A percentile compares a stretch with the other conserved stretches of the same genome.
These are phyloP conservation scores for Solanum hybrid DNA, from an alignment of 305 asterid genomes.

Conservation along the genomic window DNA sequence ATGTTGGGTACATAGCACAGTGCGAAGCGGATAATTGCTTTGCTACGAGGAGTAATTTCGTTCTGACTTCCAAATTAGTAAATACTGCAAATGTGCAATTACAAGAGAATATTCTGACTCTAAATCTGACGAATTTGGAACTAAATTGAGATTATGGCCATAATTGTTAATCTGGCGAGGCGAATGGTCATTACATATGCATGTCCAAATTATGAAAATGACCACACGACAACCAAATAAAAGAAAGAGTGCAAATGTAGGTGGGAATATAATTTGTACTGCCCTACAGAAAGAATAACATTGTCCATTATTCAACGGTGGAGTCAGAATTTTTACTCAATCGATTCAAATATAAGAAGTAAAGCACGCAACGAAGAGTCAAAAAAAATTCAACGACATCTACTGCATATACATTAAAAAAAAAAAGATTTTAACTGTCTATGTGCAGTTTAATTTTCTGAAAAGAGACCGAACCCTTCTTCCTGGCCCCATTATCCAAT, in stretches of 20 bases:
- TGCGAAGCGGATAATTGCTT: background rate
- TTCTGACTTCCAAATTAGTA: background rate
- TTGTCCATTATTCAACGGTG: accelerated
- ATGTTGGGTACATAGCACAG: background rate
- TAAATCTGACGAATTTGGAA: background rate
- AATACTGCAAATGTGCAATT: background rate
- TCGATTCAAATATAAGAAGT: background rate
- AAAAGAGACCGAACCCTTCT: no score
- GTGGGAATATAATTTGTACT: background rate
- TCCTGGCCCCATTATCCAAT: background rate
- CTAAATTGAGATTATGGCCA: background rate
- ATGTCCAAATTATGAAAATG: background rate
- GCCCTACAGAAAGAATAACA: background rate
- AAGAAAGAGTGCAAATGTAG: background rate
- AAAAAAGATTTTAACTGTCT: background rate
- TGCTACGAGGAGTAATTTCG: background rate
- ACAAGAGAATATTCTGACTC: background rate
- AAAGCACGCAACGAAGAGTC: background rate
- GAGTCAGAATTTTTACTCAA: background rate
- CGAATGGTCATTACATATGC: background rate
- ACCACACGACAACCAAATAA: background rate
- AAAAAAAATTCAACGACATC: background rate
- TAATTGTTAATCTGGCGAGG: background rate
- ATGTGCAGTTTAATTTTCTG: background rate
- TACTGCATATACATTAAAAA: background rate